phyloP scores from a whole-genome alignment of 768 basidiomycete species.

The Serpula lacrymans region DNA sequence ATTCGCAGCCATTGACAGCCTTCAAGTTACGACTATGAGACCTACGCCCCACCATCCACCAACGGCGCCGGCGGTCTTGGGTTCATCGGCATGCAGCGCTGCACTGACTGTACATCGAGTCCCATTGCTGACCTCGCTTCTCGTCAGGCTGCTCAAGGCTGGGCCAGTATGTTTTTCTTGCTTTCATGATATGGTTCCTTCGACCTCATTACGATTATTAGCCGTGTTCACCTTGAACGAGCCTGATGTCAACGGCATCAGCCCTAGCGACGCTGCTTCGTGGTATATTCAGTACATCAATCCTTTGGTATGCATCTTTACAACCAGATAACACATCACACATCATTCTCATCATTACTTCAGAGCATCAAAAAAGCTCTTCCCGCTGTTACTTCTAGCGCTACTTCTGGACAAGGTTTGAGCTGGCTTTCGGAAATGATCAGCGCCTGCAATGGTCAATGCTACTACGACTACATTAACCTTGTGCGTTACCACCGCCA shows the following conservation, averaged over 20 bases:
- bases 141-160: slow-evolving; percentile 29
- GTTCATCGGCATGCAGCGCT: slow-evolving; percentile 39
- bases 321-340: not conserved
- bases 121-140: slow-evolving; percentile 27
- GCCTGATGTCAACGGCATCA: slow-evolving; percentile 29
- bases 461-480: slow-evolving; percentile 35
- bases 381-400: slow-evolving; percentile 34
- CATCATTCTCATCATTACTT: not conserved
- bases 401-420: slow-evolving; percentile 27
- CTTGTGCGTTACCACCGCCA: slow-evolving; percentile 15
- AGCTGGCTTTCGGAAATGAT: slow-evolving; percentile 34
- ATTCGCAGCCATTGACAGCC: not conserved
- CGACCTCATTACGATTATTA: slow-evolving; percentile 3
- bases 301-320: slow-evolving; percentile 24
- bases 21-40: slow-evolving; percentile 36
- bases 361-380: slow-evolving; percentile 37
- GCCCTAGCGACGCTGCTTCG: slow-evolving; percentile 26
- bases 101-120: slow-evolving; percentile 34
- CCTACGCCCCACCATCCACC: slow-evolving; percentile 29
- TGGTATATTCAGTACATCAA: slow-evolving; percentile 37
- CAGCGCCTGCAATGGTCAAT: slow-evolving; percentile 30
- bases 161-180: slow-evolving; percentile 25
- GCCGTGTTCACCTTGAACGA: slow-evolving; percentile 36
- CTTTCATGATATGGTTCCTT: not conserved
- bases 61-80: slow-evolving; percentile 34